A percentile compares a stretch with the other conserved stretches of the same genome.
phyloP scores from a whole-genome alignment of 129 eudicot genomes.

The Rutidosis leptorrhynchoides region DNA sequence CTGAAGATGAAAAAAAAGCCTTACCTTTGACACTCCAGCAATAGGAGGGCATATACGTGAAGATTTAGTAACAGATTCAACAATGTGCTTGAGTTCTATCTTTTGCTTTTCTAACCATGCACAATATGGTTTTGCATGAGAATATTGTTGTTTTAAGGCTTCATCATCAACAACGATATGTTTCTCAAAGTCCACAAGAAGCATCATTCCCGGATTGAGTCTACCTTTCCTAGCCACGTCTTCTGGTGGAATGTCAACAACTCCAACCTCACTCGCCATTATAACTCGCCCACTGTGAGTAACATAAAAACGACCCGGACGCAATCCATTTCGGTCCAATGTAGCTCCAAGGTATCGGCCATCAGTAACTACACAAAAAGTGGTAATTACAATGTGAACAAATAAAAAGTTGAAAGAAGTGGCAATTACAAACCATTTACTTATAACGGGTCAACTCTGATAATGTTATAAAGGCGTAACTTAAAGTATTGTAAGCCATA shows the following conservation, averaged over 20 bases:
- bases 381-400: constrained; percentile 33
- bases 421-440: neutral
- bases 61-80: constrained; percentile 66
- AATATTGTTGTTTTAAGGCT: constrained; percentile 86
- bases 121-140: constrained; percentile 76
- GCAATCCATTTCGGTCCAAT: constrained; percentile 84
- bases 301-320: constrained; percentile 91
- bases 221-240: constrained; percentile 93
- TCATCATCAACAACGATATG: constrained; percentile 96
- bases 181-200: constrained; percentile 92
- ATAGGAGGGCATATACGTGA: constrained; percentile 55
- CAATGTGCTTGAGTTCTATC: constrained; percentile 72
- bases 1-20: constrained; percentile 32
- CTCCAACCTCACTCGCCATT: constrained; percentile 99
- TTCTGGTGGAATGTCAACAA: constrained; percentile 95
- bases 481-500: constrained; percentile 27
- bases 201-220: constrained; percentile 99
- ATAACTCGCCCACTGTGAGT: constrained; percentile 95
- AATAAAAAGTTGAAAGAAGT: neutral
- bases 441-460: neutral
- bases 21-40: constrained; percentile 67
- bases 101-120: constrained; percentile 85
- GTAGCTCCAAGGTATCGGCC: constrained; percentile 99
- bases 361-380: constrained; percentile 75
- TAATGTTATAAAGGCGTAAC: neutral